A percentile compares a stretch with the other conserved stretches of the same genome.
Conservation (phyloP, 768 basidiomycete genomes). For the Termitomyces sp. region DNA sequence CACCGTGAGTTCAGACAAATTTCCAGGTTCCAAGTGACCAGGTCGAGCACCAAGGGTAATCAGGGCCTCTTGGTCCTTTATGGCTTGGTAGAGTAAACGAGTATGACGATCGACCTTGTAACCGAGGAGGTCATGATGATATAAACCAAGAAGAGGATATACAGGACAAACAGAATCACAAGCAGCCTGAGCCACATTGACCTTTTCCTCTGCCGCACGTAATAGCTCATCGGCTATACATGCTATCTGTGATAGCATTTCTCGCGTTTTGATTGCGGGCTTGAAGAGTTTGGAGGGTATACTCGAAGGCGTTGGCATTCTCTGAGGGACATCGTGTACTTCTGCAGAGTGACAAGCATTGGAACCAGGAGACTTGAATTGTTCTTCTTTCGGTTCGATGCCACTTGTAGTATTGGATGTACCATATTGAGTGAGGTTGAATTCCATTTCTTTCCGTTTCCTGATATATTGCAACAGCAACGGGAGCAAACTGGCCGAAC, state of each 20-base stretch:
- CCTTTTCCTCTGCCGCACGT: constrained; percentile 69
- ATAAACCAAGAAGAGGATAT: neutral
- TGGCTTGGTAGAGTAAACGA: constrained; percentile 67
- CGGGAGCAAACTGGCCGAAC: constrained; percentile 34
- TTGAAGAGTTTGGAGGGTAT: constrained; percentile 20
- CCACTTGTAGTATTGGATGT: neutral
- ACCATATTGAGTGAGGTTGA: neutral
- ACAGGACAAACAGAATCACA: constrained; percentile 54
- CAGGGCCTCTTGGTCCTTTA: constrained; percentile 37
- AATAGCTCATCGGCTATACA: constrained; percentile 53
- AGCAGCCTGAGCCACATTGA: constrained; percentile 65
- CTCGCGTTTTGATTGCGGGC: constrained; percentile 33
- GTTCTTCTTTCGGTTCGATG: neutral
- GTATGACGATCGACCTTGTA: constrained; percentile 74
- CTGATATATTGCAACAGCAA: constrained; percentile 43
- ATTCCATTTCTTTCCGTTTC: constrained; percentile 13
- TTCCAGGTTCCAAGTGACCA: constrained; percentile 33
- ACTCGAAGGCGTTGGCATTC: constrained; percentile 9
- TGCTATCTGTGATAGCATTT: constrained; percentile 53
- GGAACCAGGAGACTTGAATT: neutral
- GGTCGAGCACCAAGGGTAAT: constrained; percentile 31
- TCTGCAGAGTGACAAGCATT: neutral
- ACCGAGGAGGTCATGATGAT: constrained; percentile 5
- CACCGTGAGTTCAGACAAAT: constrained; percentile 57
- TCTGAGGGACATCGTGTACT: neutral